Evolutionary conservation across 345 rosid species (phyloP), one percentile per base, ranked within the genome.

Genomic region (Dipteronia dyeriana): DNA sequence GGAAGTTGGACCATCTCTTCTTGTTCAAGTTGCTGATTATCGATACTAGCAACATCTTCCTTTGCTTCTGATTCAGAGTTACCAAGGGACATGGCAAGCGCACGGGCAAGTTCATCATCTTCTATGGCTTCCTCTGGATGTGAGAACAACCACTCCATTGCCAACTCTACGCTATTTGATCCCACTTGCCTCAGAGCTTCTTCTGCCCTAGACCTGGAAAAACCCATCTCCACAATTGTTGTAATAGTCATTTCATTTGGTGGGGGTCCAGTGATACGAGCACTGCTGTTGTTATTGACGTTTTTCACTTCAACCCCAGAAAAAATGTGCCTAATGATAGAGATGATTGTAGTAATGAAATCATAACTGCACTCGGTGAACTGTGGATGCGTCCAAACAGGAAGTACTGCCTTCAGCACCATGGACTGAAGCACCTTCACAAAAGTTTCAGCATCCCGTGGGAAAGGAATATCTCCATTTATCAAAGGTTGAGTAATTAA

Each of bases 91-190:
- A 95, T 92, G 57, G 99, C 98, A 84, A 95, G 96, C 68, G 99
- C 99, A 49, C 97, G 98, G 60, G 98, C 94, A 87, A 95, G 96
- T 80, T 95, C 98, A 88, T 95, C 99, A 76, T 95, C 99, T 84
- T 95, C 99, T 81, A 79, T 95, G 80, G 80, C 64, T 86, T 95
- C 99, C 85, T 93, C 99, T 6, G 91, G 92, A 86, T 93, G 98
- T 77, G 99, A 87, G 83, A 89, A 93, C 78, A 95, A 84, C 99
- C 99, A 95, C 83, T 95, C 99, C 96, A 90, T 95, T 69, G 99
- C 99, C 86, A 93, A 79, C 82, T 95, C 99, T 80, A 95, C 99
- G 84, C 97, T 93, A 72, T 90, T 91, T 54, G 96, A 90, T 74
- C 94, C 96, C 75, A 95, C 96, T 76, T 90, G 99, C 86, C 99